These are phyloP conservation scores for Pugionium cornutum DNA, from an alignment of 345 rosid species.

Conservation along the genomic window DNA sequence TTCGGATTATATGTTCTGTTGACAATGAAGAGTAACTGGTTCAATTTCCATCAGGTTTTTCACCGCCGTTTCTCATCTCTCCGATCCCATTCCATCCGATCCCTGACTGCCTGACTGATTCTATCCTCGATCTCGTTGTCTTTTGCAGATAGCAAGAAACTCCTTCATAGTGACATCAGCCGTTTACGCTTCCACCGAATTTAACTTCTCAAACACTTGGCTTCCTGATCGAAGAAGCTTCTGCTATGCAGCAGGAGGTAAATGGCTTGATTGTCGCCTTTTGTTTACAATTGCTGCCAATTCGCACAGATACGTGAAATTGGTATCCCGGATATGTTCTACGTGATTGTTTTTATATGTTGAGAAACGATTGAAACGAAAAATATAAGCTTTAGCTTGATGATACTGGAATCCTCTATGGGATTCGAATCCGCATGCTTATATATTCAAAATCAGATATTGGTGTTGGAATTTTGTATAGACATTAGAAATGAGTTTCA, in stretches of 20 bases:
- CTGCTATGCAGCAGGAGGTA: constrained; percentile 28
- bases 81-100: background rate
- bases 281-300: background rate
- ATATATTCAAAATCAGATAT: no score
- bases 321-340: background rate
- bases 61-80: background rate
- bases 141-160: constrained; percentile 31
- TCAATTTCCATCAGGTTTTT: constrained; percentile 34
- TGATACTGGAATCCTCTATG: background rate
- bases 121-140: background rate
- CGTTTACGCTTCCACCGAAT: constrained; percentile 27
- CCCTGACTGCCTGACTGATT: background rate
- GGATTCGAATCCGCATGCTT: background rate
- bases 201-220: constrained; percentile 29
- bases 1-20: background rate
- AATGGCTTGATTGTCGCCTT: background rate
- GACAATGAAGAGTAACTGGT: constrained; percentile 39
- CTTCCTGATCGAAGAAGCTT: constrained; percentile 36
- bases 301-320: background rate
- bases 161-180: constrained; percentile 35
- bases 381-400: background rate
- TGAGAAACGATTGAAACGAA: background rate
- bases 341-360: background rate
- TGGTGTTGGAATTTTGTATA: background rate
- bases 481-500: background rate